Base-by-base conservation (phyloP, 1,139 yeast genomes). In the Geotrichum candidum region DNA sequence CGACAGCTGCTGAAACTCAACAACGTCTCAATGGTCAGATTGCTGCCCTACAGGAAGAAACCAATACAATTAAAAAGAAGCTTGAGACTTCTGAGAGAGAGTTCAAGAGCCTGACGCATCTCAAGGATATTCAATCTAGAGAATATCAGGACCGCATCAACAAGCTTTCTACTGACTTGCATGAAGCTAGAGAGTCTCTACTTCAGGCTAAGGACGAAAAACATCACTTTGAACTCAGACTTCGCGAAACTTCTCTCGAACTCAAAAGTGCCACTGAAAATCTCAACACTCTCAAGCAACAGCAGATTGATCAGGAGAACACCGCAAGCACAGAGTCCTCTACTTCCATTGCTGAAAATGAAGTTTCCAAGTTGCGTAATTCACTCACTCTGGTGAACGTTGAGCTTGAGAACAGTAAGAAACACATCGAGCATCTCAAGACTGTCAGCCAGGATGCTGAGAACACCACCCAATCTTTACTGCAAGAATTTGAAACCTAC, bases 91-190 rank as follows among this genome's bases (percentile, higher is more conserved):
- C 84, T 64, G 83, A 81, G 41, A 70, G 67, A 31, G 76, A 73
- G 51, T 57, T 70, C 15, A 68, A 67, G 60, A 63, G 64, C 29
- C 57, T 68, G 5, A 58, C 66, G 1, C 65, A 65, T 11, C 67
- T 70, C 31, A 67, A 67, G 38, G 75, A 73, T 22, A 58, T 65
- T 11, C 76, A 73, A 22, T 56, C 65, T 11, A 58, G 81, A 64
- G 84, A 88, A 56, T 88, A 85, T 68, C 90, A 87, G 69, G 78
- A 82, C 23, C 85, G 86, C 70, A 78, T 88, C 62, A 94, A 88
- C 64, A 78, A 81, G 52, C 79, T 87, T 33, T 77, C 70, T 51
- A 62, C 77, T 53, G 88, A 87, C 63, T 71, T 84, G 50, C 75
- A 80, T 45, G 68, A 76, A 31, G 70, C 78, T 5, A 74, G 74